Conservation (phyloP, 768 basidiomycete genomes). For the Amanita thiersii region DNA sequence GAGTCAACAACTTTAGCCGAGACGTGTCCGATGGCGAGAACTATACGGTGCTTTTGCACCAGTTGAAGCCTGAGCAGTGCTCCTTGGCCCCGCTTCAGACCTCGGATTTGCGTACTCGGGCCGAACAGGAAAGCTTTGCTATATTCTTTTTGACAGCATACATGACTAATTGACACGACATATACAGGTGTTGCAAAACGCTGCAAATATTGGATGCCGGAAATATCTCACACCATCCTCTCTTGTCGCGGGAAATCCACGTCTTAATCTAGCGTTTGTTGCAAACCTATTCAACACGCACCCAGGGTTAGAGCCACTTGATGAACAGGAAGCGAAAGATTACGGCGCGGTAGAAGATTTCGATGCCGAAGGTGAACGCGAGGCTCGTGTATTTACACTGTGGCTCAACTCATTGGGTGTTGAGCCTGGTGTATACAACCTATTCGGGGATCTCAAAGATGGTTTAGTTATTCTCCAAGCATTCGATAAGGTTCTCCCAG, state of each 20-base stretch:
- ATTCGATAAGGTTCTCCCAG: slow-evolving; percentile 92
- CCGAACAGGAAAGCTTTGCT: slow-evolving; percentile 54
- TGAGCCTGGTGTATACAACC: slow-evolving; percentile 91
- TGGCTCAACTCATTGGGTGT: slow-evolving; percentile 98
- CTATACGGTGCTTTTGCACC: slow-evolving; percentile 93
- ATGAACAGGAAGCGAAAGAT: slow-evolving; percentile 89
- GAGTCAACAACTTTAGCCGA: slow-evolving; percentile 95
- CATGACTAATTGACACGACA: neutral
- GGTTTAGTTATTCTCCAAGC: slow-evolving; percentile 90
- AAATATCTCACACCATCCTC: slow-evolving; percentile 93
- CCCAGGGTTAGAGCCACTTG: slow-evolving; percentile 90
- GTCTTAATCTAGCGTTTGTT: slow-evolving; percentile 95
- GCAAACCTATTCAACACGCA: slow-evolving; percentile 98
- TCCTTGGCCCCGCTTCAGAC: slow-evolving; percentile 89
- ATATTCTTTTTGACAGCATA: neutral
- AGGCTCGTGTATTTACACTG: slow-evolving; percentile 94
- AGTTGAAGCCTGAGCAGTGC: slow-evolving; percentile 91
- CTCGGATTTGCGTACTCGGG: slow-evolving; percentile 70
- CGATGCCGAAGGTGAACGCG: slow-evolving; percentile 97
- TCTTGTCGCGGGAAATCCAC: slow-evolving; percentile 89
- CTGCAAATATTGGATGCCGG: slow-evolving; percentile 87
- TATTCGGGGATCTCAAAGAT: slow-evolving; percentile 94
- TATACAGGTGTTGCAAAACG: slow-evolving; percentile 78
- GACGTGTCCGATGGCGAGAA: slow-evolving; percentile 98
- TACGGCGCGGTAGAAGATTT: slow-evolving; percentile 92